Conservation (phyloP, 371 early-diverging fungal genomes). For the Parasitella parasitica region DNA sequence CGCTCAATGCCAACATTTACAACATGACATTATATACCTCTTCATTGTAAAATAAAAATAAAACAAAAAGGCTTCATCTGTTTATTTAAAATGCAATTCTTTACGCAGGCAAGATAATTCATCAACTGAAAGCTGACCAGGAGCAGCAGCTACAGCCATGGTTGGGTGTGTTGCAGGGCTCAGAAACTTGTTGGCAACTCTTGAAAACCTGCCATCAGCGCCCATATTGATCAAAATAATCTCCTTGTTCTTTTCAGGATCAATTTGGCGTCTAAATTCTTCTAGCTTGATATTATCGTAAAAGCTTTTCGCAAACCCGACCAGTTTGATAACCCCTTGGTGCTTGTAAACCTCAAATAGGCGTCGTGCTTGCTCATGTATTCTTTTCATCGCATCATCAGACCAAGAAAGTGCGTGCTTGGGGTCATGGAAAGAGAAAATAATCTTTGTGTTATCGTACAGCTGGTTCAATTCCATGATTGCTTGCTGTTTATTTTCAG, state of each 20-base stretch:
- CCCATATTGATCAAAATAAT: slow-evolving; percentile 94
- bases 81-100: slow-evolving; percentile 32
- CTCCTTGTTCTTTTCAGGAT: slow-evolving; percentile 43
- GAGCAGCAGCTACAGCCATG: slow-evolving; percentile 79
- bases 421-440: slow-evolving; percentile 87
- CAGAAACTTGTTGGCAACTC: slow-evolving; percentile 76
- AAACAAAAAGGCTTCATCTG: neutral
- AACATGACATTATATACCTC: neutral
- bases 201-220: slow-evolving; percentile 75
- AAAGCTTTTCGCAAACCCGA: slow-evolving; percentile 70
- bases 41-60: neutral
- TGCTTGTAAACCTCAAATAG: slow-evolving; percentile 18
- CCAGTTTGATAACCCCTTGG: slow-evolving; percentile 81
- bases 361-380: slow-evolving; percentile 35
- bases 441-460: slow-evolving; percentile 54
- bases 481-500: slow-evolving; percentile 26
- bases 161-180: slow-evolving; percentile 89
- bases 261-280: slow-evolving; percentile 42
- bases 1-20: neutral
- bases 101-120: slow-evolving; percentile 51
- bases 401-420: slow-evolving; percentile 59
- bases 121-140: slow-evolving; percentile 82
- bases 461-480: slow-evolving; percentile 43
- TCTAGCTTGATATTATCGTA: slow-evolving; percentile 77
- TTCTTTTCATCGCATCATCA: slow-evolving; percentile 40